Conservation (phyloP, 202 grass and related monocot species). For the Carex arenaria region DNA sequence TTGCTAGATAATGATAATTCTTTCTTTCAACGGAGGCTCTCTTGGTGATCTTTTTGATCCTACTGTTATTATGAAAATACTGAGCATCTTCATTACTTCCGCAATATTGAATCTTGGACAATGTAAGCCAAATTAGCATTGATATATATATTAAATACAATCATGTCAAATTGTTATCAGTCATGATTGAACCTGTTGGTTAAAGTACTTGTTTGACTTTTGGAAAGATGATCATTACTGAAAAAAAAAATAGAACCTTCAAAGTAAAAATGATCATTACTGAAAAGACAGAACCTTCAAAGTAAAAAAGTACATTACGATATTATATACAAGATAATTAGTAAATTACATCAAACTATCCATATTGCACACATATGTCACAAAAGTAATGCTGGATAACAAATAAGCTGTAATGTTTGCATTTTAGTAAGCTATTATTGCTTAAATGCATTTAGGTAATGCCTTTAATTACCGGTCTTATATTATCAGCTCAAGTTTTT, state of each 20-base stretch:
- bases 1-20: constrained; percentile 85
- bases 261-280: neutral
- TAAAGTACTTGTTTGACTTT: neutral
- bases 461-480: neutral
- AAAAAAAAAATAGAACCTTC: neutral
- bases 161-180: neutral
- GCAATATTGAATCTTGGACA: constrained; percentile 79
- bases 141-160: neutral
- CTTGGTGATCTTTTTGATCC: constrained; percentile 59
- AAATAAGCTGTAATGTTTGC: neutral
- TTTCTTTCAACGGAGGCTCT: constrained; percentile 83
- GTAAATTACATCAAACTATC: neutral
- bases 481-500: neutral
- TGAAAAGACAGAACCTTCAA: neutral
- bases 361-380: neutral
- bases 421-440: neutral
- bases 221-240: neutral
- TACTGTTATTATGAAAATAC: constrained; percentile 53
- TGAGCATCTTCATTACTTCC: constrained; percentile 95
- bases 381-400: neutral
- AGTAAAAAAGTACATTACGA: neutral
- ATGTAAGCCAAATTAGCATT: constrained; percentile 37
- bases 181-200: neutral
- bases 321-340: neutral
- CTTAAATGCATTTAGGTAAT: neutral